These are phyloP conservation scores for Stropharia rugosoannulata DNA, from an alignment of 768 basidiomycete species.

Conservation along the genomic window DNA sequence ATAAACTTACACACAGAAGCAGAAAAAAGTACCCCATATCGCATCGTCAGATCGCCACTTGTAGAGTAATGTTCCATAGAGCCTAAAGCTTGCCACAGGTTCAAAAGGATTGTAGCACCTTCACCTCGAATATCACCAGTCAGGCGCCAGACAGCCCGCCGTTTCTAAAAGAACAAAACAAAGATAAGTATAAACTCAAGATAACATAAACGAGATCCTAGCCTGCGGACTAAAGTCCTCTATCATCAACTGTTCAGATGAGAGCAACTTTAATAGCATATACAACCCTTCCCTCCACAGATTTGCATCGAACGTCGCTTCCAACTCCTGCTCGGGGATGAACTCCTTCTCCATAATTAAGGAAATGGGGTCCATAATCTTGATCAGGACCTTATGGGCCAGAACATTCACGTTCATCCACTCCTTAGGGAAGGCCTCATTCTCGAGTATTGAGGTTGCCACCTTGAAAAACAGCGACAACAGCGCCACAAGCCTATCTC, in stretches of 20 bases:
- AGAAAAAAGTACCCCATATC: slow-evolving; percentile 57
- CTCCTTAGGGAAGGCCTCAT: slow-evolving; percentile 84
- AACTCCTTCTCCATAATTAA: slow-evolving; percentile 78
- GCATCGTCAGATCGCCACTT: slow-evolving; percentile 50
- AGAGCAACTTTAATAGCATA: slow-evolving; percentile 81
- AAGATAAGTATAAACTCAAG: not conserved
- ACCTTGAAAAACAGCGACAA: slow-evolving; percentile 82
- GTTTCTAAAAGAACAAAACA: slow-evolving; percentile 55
- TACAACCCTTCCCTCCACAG: slow-evolving; percentile 83
- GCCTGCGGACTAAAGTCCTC: slow-evolving; percentile 96
- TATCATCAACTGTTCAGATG: slow-evolving; percentile 89
- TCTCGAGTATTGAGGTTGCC: slow-evolving; percentile 75
- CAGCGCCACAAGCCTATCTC: slow-evolving; percentile 69
- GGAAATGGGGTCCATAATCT: slow-evolving; percentile 82
- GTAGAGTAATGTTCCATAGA: slow-evolving; percentile 63
- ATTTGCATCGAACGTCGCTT: slow-evolving; percentile 65
- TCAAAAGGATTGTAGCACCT: slow-evolving; percentile 76
- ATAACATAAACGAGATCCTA: slow-evolving; percentile 9
- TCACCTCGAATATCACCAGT: slow-evolving; percentile 94
- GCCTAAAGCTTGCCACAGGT: slow-evolving; percentile 84
- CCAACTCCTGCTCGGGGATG: slow-evolving; percentile 65
- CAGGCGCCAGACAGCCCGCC: slow-evolving; percentile 93
- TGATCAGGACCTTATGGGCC: slow-evolving; percentile 84
- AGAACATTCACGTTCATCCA: slow-evolving; percentile 94
- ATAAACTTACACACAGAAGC: not conserved